phyloP scores from a whole-genome alignment of 768 basidiomycete genomes.

The Boletus pseudopeckii region DNA sequence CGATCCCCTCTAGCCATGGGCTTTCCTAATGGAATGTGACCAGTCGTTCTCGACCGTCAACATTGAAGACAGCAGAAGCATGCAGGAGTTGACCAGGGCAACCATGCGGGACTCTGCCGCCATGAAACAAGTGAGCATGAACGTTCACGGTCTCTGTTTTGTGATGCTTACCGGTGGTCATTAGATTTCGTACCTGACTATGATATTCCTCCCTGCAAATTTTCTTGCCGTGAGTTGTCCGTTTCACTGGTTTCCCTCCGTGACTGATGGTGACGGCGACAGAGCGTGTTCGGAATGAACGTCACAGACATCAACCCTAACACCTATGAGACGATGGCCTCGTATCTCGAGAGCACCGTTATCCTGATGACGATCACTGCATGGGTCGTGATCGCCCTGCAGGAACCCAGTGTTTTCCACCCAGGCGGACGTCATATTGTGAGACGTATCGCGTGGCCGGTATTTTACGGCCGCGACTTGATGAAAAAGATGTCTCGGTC shows the following conservation, averaged over 20 bases:
- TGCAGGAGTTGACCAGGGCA: slow-evolving; percentile 49
- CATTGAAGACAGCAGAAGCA: slow-evolving; percentile 52
- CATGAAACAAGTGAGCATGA: slow-evolving; percentile 31
- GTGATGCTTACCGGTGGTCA: background rate
- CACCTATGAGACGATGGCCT: slow-evolving; percentile 31
- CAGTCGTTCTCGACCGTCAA: slow-evolving; percentile 62
- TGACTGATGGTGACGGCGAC: slow-evolving; percentile 15
- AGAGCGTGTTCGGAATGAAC: slow-evolving; percentile 33
- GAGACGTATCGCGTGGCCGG: slow-evolving; percentile 22
- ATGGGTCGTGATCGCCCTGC: slow-evolving; percentile 57
- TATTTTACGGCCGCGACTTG: background rate
- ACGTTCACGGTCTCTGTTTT: background rate
- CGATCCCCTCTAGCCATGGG: background rate
- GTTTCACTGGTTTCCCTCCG: too few species aligned
- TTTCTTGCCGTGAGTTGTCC: slow-evolving; percentile 34
- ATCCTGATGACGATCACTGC: slow-evolving; percentile 49
- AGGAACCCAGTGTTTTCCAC: slow-evolving; percentile 30
- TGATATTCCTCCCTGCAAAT: slow-evolving; percentile 58
- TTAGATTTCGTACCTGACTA: slow-evolving; percentile 55
- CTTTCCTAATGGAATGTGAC: background rate
- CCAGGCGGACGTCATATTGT: background rate
- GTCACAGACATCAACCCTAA: slow-evolving; percentile 29
- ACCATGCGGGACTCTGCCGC: slow-evolving; percentile 41
- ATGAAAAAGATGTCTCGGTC: background rate
- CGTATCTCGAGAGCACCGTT: slow-evolving; percentile 43